phyloP scores from a whole-genome alignment of 2,329 filamentous ascomycete species.

The Ciborinia camelliae region DNA sequence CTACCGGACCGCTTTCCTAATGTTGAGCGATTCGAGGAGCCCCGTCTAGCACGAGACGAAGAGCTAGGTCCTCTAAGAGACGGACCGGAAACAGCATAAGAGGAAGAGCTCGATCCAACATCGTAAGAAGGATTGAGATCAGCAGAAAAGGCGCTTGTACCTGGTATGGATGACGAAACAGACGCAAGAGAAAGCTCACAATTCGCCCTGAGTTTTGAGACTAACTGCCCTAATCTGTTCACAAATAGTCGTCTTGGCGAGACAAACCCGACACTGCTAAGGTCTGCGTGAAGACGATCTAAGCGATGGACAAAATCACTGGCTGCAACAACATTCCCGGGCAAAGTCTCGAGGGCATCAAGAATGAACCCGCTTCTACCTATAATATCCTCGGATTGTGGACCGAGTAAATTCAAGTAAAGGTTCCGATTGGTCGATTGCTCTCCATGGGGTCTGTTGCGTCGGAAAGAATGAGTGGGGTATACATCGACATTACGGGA shows the following conservation, averaged over 20 bases:
- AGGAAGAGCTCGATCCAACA: slow-evolving; percentile 6
- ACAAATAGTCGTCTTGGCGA: slow-evolving; percentile 12
- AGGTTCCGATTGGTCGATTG: slow-evolving; percentile 32
- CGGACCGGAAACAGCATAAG: not conserved
- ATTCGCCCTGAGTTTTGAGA: slow-evolving; percentile 11
- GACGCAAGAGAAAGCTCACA: not conserved
- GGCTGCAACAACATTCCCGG: slow-evolving; percentile 30
- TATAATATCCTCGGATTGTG: slow-evolving; percentile 22
- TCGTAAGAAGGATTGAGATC: slow-evolving; percentile 20
- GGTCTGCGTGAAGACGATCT: slow-evolving; percentile 1
- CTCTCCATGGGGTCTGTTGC: slow-evolving; percentile 27
- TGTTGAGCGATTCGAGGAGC: slow-evolving; percentile 12
- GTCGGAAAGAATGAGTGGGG: slow-evolving; percentile 25
- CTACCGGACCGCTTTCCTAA: slow-evolving; percentile 26
- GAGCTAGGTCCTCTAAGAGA: not conserved
- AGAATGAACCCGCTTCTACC: slow-evolving; percentile 31
- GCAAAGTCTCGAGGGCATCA: slow-evolving; percentile 31
- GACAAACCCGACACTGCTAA: slow-evolving; percentile 7
- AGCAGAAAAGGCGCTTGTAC: not conserved
- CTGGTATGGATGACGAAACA: not conserved
- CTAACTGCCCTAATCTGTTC: slow-evolving; percentile 5
- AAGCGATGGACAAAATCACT: slow-evolving; percentile 26
- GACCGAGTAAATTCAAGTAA: slow-evolving; percentile 33
- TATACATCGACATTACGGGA: slow-evolving; percentile 32
- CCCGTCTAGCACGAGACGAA: slow-evolving; percentile 10